Evolutionary conservation across 2,329 filamentous ascomycete genomes (phyloP), one percentile per base, ranked within the genome.

Genomic region (Colletotrichum limetticola): DNA sequence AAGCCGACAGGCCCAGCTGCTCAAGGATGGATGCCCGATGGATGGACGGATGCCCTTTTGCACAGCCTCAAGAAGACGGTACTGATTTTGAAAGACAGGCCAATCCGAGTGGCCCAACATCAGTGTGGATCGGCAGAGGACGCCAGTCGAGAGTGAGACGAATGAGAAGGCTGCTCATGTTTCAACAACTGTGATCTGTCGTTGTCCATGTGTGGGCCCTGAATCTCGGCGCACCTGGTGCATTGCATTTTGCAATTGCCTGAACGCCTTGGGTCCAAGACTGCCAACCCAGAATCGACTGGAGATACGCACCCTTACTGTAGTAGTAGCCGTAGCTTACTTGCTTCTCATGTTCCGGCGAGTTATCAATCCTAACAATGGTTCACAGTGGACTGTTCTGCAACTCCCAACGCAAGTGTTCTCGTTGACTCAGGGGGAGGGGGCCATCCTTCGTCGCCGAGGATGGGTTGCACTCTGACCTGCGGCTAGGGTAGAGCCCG

Each of bases 401-500:
- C 63, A 63, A 30, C 30, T 52, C 22, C 42, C 9, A 59, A 37
- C 49, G 37, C 58, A 60, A 66, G 11, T 42, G 60, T 22, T 35
- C 19, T n/a, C n/a, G 52, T 24, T 19, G 28, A 56, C 46, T 53
- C 58, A 66, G 67, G 67, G 60, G 19, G 53, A 71, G 67, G 67
- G 60, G 19, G 58, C 30, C 42, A 22, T 49, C 49, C 52, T 57
- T 63, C 62, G 42, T 19, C 24, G 35, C 67, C 49, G 67, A 61
- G 67, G 46, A 49, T 71, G 16, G 49, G 68, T 66, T 66, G 68
- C 71, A 74, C 53, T 65, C 56, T 53, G 66, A 55, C 49, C 61
- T 70, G 66, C 56, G 71, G 56, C 56, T 37, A 67, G 68, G 71
- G 61, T 62, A 30, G 32, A 61, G 30, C 52, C 61, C 49, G 60